A percentile compares a stretch with the other conserved stretches of the same genome.
These are phyloP conservation scores for Dryas octopetala DNA, from an alignment of 306 rosid genomes.

Conservation along the genomic window DNA sequence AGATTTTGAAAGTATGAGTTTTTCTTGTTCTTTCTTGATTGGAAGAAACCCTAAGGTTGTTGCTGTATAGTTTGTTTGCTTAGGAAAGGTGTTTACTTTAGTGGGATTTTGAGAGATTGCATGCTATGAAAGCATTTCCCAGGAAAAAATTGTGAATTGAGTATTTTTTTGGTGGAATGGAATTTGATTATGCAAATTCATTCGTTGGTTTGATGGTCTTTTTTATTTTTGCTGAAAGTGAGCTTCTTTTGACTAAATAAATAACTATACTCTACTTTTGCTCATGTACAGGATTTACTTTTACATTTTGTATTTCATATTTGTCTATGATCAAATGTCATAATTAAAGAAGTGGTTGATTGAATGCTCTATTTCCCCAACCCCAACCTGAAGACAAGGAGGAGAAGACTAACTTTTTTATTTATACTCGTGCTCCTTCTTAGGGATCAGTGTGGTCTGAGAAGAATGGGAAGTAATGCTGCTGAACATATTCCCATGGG, in stretches of 20 bases:
- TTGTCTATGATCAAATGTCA: neutral
- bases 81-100: slow-evolving; percentile 10
- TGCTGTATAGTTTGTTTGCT: neutral
- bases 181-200: too few relatives aligned
- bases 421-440: slow-evolving; percentile 15
- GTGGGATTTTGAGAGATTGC: slow-evolving; percentile 19
- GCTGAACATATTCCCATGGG: slow-evolving; percentile 35
- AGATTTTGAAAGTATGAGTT: slow-evolving; percentile 8
- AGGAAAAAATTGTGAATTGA: neutral
- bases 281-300: neutral
- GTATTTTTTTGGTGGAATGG: neutral
- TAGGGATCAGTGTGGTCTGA: slow-evolving; percentile 34
- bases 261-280: too few relatives aligned
- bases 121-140: neutral
- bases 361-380: neutral
- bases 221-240: neutral
- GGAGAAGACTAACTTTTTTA: neutral
- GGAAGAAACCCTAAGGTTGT: slow-evolving; percentile 9
- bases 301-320: neutral
- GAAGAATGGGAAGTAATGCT: slow-evolving; percentile 70
- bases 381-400: slow-evolving; percentile 2
- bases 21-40: neutral
- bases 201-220: slow-evolving; percentile 1
- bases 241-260: too few relatives aligned
- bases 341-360: neutral